Evolutionary conservation across 768 basidiomycete genomes (phyloP).

Genomic region (Scleroderma bovista): DNA sequence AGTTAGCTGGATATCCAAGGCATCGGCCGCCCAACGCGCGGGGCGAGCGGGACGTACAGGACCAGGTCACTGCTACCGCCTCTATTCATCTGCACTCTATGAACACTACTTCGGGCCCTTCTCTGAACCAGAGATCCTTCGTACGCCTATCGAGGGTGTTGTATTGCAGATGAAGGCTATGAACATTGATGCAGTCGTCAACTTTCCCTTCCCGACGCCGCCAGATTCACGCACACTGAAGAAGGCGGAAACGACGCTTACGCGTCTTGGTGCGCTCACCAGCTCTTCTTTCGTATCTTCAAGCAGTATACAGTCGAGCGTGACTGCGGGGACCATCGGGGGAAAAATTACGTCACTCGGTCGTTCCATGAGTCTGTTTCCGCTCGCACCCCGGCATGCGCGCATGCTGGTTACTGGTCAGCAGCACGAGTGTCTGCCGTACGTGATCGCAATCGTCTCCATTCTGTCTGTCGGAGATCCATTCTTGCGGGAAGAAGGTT

Average conservation of each 20-base stretch:
- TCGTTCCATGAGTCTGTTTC: conserved; percentile 89
- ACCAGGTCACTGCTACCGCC: conserved; percentile 95
- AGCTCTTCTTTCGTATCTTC: conserved; percentile 22
- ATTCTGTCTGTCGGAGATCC: conserved; percentile 93
- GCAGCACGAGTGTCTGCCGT: conserved; percentile 89
- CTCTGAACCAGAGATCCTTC: conserved; percentile 85
- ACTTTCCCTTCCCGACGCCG: conserved; percentile 98
- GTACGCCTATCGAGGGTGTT: conserved; percentile 95
- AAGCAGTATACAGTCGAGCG: conserved; percentile 2
- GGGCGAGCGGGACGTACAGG: conserved; percentile 97
- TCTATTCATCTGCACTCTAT: conserved; percentile 93
- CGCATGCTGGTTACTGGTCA: conserved; percentile 85
- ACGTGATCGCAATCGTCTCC: conserved; percentile 86
- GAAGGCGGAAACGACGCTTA: conserved; percentile 78
- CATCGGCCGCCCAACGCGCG: conserved; percentile 88
- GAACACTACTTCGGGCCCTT: conserved; percentile 90
- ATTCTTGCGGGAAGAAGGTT: conserved; percentile 78
- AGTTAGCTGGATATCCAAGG: conserved; percentile 92
- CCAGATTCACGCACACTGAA: conserved; percentile 72
- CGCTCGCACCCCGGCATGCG: conserved; percentile 90
- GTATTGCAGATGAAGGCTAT: conserved; percentile 99
- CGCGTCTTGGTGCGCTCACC: conserved; percentile 77
- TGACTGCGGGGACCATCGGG: conserved; percentile 29
- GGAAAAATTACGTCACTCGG: conserved; percentile 85
- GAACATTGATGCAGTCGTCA: conserved; percentile 94